Conservation (phyloP, 73 alveolate genomes). For the Blepharisma stoltei region DNA sequence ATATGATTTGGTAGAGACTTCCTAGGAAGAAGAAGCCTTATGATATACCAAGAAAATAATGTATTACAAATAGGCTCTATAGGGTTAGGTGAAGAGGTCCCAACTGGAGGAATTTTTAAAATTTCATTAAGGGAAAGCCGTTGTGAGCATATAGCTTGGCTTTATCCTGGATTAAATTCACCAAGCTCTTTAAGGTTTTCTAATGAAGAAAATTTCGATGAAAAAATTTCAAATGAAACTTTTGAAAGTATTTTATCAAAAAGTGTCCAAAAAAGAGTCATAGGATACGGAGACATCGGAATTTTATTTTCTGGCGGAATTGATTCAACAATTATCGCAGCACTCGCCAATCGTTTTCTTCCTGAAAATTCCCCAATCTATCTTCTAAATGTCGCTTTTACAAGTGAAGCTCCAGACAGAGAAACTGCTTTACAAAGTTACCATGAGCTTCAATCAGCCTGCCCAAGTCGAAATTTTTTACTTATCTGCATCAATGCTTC, state of each 20-base stretch:
- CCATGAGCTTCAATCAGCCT: conserved; percentile 56
- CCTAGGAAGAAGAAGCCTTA: conserved; percentile 82
- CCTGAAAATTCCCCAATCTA: conserved; percentile 55
- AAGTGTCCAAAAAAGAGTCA: conserved; percentile 34
- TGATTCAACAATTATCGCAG: conserved; percentile 77
- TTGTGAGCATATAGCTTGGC: conserved; percentile 22
- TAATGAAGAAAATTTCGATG: conserved; percentile 38
- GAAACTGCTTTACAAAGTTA: conserved; percentile 67
- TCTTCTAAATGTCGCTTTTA: conserved; percentile 76
- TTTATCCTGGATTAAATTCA: conserved; percentile 6
- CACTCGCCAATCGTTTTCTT: conserved; percentile 29
- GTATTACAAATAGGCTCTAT: conserved; percentile 26
- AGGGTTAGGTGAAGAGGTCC: conserved; percentile 32
- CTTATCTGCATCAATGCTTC: conserved; percentile 59
- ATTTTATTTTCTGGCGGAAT: conserved; percentile 88
- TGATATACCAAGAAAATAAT: conserved; percentile 36
- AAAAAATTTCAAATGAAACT: conserved; percentile 43
- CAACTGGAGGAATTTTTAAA: conserved; percentile 51
- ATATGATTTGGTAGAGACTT: conserved; percentile 66
- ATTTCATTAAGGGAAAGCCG: neutral
- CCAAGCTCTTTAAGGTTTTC: conserved; percentile 23
- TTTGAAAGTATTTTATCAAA: conserved; percentile 49
- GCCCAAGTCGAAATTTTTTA: conserved; percentile 51
- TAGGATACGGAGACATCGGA: conserved; percentile 53
- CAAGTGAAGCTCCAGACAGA: conserved; percentile 75